Conservation (phyloP, 2,329 filamentous ascomycete genomes). For the Ophiostoma ulmi region DNA sequence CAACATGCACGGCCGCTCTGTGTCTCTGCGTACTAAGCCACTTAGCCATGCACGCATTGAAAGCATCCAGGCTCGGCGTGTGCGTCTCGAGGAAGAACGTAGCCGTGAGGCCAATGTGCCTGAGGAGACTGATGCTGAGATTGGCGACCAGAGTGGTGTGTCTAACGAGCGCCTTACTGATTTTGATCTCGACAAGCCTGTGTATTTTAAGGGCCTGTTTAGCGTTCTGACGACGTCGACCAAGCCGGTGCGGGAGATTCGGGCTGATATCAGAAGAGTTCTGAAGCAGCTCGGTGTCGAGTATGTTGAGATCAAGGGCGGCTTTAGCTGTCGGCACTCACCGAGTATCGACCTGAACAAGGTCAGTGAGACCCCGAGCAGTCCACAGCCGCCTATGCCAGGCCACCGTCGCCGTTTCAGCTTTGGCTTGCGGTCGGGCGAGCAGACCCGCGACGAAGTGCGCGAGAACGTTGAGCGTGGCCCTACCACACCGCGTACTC, state of each 20-base stretch:
- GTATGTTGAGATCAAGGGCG: conserved; percentile 85
- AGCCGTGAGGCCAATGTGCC: conserved; percentile 71
- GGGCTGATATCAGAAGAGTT: conserved; percentile 84
- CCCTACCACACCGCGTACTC: conserved; percentile 46
- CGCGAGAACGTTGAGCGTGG: conserved; percentile 48
- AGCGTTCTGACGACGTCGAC: conserved; percentile 95
- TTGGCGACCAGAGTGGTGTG: conserved; percentile 56
- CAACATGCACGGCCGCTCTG: conserved; percentile 44
- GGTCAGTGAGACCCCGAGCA: conserved; percentile 59
- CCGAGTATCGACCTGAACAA: conserved; percentile 85
- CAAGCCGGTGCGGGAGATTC: conserved; percentile 80
- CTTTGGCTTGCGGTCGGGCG: conserved; percentile 64
- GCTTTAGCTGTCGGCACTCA: conserved; percentile 81
- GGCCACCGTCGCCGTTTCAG: conserved; percentile 75
- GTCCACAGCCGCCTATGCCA: conserved; percentile 47
- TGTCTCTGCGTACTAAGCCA: conserved; percentile 74
- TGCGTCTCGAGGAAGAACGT: conserved; percentile 48
- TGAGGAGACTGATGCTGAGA: conserved; percentile 83
- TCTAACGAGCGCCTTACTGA: conserved; percentile 59
- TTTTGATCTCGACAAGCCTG: conserved; percentile 82
- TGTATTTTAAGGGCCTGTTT: conserved; percentile 93
- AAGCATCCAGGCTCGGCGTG: conserved; percentile 82
- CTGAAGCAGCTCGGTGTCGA: conserved; percentile 84
- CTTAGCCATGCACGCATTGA: conserved; percentile 84
- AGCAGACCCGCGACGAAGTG: conserved; percentile 56